These are phyloP conservation scores for Apiospora marii DNA, from an alignment of 2,329 filamentous ascomycete species.

Conservation along the genomic window DNA sequence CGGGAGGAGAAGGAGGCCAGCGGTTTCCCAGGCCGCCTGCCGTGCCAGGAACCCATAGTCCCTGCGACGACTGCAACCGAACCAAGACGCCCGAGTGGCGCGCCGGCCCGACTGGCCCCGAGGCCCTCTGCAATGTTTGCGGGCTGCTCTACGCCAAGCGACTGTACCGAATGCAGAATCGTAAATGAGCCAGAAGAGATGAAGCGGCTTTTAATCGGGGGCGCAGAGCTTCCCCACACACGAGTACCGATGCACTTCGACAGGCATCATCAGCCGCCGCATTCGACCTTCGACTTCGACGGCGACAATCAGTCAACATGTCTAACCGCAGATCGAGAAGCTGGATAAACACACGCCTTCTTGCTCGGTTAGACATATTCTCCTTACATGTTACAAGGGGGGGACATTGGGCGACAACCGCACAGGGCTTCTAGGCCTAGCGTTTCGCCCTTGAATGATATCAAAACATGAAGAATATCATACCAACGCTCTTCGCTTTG, in stretches of 20 bases:
- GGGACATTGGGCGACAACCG: neutral
- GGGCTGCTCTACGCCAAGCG: constrained; percentile 58
- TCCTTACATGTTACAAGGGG: neutral
- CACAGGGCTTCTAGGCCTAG: neutral
- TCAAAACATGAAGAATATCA: neutral
- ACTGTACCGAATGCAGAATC: neutral
- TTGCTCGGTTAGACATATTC: neutral
- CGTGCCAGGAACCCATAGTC: neutral
- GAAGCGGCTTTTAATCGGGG: neutral
- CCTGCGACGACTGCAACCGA: constrained; percentile 61
- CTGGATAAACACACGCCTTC: neutral
- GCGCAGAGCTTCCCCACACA: neutral
- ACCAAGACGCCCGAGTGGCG: constrained; percentile 81
- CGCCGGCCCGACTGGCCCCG: constrained; percentile 74
- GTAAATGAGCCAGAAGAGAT: neutral
- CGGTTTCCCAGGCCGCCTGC: neutral
- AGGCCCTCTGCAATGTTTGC: constrained; percentile 78
- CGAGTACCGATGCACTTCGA: neutral
- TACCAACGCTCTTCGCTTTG: neutral
- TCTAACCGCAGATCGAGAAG: neutral
- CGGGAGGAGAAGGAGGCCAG: neutral
- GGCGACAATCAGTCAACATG: neutral
- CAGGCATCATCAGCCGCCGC: too few relatives aligned
- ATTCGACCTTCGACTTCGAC: neutral
- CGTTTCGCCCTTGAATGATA: neutral